Conservation (phyloP, 345 rosid species). For the Populus euphratica region DNA sequence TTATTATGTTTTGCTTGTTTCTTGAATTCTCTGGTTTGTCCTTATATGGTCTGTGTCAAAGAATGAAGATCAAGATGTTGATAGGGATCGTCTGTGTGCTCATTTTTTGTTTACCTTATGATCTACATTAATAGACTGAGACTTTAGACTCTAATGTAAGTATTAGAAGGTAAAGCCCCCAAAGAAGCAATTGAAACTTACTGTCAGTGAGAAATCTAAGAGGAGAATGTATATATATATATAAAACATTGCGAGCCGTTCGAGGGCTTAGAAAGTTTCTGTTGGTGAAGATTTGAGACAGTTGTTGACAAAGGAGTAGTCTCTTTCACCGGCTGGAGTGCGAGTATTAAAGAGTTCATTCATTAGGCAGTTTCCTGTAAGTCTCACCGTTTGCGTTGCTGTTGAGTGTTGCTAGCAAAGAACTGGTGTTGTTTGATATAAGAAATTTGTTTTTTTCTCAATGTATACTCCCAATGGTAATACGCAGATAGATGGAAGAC, state of each 20-base stretch:
- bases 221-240: background rate
- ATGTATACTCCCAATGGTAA: background rate
- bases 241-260: background rate
- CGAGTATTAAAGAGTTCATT: background rate
- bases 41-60: background rate
- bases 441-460: background rate
- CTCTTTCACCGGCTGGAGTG: background rate
- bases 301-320: background rate
- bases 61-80: background rate
- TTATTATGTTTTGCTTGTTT: background rate
- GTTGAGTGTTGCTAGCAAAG: background rate
- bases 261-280: background rate
- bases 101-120: background rate
- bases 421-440: background rate
- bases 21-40: background rate
- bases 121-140: background rate
- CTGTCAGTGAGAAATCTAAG: background rate
- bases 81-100: background rate
- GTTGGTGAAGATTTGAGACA: background rate
- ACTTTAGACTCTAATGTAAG: background rate
- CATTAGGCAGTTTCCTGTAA: background rate
- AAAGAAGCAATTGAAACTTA: background rate
- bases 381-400: background rate
- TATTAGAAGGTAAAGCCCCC: background rate
- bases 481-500: background rate